Conservation (phyloP, 768 basidiomycete genomes). For the Brasilioporus rufonigricans region DNA sequence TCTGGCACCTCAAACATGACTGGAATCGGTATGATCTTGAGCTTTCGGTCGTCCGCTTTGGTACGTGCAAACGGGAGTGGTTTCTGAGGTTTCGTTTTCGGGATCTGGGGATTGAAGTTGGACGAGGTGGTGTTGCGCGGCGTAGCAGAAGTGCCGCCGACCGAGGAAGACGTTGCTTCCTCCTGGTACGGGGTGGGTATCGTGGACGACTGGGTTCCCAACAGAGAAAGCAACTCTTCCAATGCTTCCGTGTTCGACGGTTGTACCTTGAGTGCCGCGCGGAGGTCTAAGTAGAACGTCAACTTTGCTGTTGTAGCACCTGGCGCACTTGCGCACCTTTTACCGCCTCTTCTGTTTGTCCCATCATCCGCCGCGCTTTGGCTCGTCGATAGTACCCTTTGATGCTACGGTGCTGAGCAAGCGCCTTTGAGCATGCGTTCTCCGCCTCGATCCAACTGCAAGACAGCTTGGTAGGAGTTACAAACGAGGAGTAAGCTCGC, state of each 20-base stretch:
- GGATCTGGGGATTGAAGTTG: constrained; percentile 35
- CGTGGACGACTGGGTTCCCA: constrained; percentile 21
- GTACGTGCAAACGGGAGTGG: constrained; percentile 53
- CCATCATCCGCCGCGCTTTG: constrained; percentile 61
- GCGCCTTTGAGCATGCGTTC: constrained; percentile 61
- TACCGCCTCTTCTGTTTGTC: constrained; percentile 53
- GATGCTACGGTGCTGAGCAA: constrained; percentile 61
- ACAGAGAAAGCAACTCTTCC: constrained; percentile 48
- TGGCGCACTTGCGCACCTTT: constrained; percentile 40
- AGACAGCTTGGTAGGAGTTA: constrained; percentile 16
- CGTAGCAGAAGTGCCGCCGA: constrained; percentile 19
- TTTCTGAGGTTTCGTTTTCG: constrained; percentile 42
- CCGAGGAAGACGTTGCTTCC: constrained; percentile 30
- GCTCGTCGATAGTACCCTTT: constrained; percentile 73
- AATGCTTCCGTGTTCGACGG: constrained; percentile 63
- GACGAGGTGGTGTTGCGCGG: constrained; percentile 11
- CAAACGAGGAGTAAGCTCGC: constrained; percentile 24
- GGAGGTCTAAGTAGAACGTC: constrained; percentile 46
- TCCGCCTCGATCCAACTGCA: constrained; percentile 72
- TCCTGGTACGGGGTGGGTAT: constrained; percentile 12
- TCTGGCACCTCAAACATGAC: constrained; percentile 39
- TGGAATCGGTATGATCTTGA: constrained; percentile 51
- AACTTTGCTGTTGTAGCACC: background rate
- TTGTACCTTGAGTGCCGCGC: constrained; percentile 58
- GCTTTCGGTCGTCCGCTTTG: constrained; percentile 47